Conservation (phyloP, 2,329 filamentous ascomycete species). For the Ophiocordyceps australis region DNA sequence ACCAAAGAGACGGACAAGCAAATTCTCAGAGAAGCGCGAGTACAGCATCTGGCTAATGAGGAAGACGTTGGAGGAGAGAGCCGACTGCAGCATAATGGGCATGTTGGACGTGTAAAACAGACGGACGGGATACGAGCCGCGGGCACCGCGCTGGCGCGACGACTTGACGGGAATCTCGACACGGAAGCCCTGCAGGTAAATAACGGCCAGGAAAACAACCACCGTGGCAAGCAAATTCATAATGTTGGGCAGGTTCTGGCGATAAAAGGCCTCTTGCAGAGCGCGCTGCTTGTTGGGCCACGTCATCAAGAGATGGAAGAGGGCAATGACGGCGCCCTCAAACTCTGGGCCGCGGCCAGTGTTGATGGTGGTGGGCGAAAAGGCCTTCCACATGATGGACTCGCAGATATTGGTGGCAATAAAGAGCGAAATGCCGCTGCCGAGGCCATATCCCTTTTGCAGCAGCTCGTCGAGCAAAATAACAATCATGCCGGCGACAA, state of each 20-base stretch:
- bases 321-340: constrained; percentile 92
- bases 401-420: constrained; percentile 99
- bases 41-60: constrained; percentile 98
- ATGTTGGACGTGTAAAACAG: constrained; percentile 99
- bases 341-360: constrained; percentile 98
- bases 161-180: constrained; percentile 99
- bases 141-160: constrained; percentile 93
- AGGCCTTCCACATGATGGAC: constrained; percentile 99
- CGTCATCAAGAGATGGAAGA: constrained; percentile 94
- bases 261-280: constrained; percentile 96
- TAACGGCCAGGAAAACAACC: constrained; percentile 86
- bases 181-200: constrained; percentile 98
- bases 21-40: constrained; percentile 97
- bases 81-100: constrained; percentile 99
- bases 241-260: constrained; percentile 98
- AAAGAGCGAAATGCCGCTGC: constrained; percentile 97
- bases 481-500: constrained; percentile 94
- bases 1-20: constrained; percentile 90
- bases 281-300: constrained; percentile 99
- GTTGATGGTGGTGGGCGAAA: constrained; percentile 98
- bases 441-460: constrained; percentile 97
- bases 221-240: constrained; percentile 96
- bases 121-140: constrained; percentile 93
- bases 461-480: constrained; percentile 97
- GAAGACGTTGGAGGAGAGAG: constrained; percentile 97